Percentiles rank a stretch among this genome's conserved stretches.
Evolutionary conservation across 1,284 basidiomycete species (phyloP).

Genomic region (Pterula multifida): DNA sequence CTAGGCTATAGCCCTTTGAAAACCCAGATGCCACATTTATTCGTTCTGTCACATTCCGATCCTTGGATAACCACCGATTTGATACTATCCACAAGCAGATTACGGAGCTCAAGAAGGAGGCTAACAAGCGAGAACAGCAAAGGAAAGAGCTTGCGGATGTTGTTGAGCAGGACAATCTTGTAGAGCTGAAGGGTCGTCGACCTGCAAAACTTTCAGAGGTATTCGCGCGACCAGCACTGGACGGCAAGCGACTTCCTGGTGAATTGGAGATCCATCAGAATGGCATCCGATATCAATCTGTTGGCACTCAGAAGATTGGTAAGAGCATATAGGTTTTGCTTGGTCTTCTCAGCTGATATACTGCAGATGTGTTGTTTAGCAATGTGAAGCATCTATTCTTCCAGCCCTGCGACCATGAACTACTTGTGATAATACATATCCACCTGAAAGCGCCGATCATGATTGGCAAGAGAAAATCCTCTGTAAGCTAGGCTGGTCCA

Average conservation of each 20-base stretch:
- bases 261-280: slow-evolving; percentile 98
- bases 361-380: slow-evolving; percentile 82
- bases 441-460: slow-evolving; percentile 96
- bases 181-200: slow-evolving; percentile 79
- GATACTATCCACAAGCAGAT: slow-evolving; percentile 86
- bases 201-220: slow-evolving; percentile 83
- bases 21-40: slow-evolving; percentile 96
- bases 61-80: slow-evolving; percentile 82
- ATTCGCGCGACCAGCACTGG: slow-evolving; percentile 86
- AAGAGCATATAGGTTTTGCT: slow-evolving; percentile 18
- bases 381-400: slow-evolving; percentile 99
- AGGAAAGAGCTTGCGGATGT: slow-evolving; percentile 98
- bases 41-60: slow-evolving; percentile 91
- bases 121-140: slow-evolving; percentile 94
- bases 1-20: slow-evolving; percentile 71
- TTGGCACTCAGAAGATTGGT: slow-evolving; percentile 87
- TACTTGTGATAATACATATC: slow-evolving; percentile 90
- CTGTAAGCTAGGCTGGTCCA: slow-evolving; percentile 33
- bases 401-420: slow-evolving; percentile 96
- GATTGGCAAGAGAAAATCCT: slow-evolving; percentile 97
- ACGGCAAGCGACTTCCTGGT: slow-evolving; percentile 87
- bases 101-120: slow-evolving; percentile 91
- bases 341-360: slow-evolving; percentile 5
- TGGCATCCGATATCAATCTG: slow-evolving; percentile 87
- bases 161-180: slow-evolving; percentile 84